Evolutionary conservation across 768 basidiomycete species (phyloP).

Genomic region (Psilocybe sp.): DNA sequence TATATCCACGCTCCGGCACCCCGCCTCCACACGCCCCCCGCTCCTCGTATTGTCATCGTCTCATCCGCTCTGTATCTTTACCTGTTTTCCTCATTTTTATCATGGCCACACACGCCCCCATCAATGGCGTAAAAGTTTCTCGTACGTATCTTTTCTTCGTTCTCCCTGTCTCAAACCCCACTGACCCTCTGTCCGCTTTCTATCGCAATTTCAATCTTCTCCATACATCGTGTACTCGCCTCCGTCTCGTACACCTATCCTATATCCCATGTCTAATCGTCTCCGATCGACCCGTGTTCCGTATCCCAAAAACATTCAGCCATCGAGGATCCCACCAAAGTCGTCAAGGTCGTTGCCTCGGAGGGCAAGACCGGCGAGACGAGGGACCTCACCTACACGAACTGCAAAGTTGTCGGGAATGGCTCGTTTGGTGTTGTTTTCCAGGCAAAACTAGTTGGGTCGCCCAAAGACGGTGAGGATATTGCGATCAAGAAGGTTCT

Average conservation of each 20-base stretch:
- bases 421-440: conserved; percentile 99
- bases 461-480: conserved; percentile 67
- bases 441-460: conserved; percentile 81
- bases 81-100: conserved; percentile 18
- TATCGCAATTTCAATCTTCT: conserved; percentile 26
- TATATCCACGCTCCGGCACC: background rate
- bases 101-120: conserved; percentile 78
- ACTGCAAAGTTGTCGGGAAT: conserved; percentile 98
- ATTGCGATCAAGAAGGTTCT: conserved; percentile 99
- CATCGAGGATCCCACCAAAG: conserved; percentile 94
- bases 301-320: conserved; percentile 37
- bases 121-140: conserved; percentile 86
- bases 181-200: conserved; percentile 16
- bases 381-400: conserved; percentile 88
- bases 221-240: conserved; percentile 5
- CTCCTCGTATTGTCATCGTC: conserved; percentile 5
- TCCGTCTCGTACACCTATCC: conserved; percentile 8
- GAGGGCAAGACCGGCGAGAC: conserved; percentile 92
- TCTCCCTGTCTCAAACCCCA: conserved; percentile 22
- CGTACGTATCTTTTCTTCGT: conserved; percentile 47
- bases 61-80: conserved; percentile 13
- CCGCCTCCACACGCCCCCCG: conserved; percentile 8
- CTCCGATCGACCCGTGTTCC: conserved; percentile 31
- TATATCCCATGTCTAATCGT: conserved; percentile 27
- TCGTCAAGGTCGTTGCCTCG: conserved; percentile 92